phyloP scores from a whole-genome alignment of 495 filamentous ascomycete genomes.

The Trichoderma reesei region DNA sequence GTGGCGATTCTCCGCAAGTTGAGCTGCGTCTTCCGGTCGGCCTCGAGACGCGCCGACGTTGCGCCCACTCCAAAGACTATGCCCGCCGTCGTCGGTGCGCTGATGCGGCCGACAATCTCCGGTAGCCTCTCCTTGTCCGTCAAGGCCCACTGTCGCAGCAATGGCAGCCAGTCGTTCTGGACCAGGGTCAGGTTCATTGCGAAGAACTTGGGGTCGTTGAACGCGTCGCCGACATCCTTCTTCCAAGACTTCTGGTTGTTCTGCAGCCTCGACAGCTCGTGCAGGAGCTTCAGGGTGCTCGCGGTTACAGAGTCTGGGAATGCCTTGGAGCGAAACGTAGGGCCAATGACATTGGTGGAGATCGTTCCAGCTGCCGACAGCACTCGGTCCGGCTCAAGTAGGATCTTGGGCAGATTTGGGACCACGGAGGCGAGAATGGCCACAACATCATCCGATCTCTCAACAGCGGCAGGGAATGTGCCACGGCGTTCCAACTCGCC shows the following conservation, averaged over 20 bases:
- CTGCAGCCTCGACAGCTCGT: conserved; percentile 64
- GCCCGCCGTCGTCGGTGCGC: conserved; percentile 83
- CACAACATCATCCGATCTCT: conserved; percentile 64
- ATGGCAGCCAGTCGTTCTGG: conserved; percentile 65
- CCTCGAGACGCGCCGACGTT: conserved; percentile 84
- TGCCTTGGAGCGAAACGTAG: conserved; percentile 70
- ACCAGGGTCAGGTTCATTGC: conserved; percentile 52
- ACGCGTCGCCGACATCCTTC: conserved; percentile 83
- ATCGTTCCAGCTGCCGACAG: conserved; percentile 66
- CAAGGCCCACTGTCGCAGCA: conserved; percentile 73
- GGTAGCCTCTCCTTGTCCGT: conserved; percentile 80
- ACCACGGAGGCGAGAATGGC: conserved; percentile 69
- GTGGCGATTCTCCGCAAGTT: conserved; percentile 77
- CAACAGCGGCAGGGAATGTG: conserved; percentile 22
- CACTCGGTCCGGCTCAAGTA: conserved; percentile 79
- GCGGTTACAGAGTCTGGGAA: conserved; percentile 82
- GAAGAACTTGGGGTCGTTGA: conserved; percentile 85
- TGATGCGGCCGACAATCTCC: conserved; percentile 68
- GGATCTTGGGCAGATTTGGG: conserved; percentile 72
- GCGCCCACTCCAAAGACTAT: conserved; percentile 98
- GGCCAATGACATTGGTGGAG: conserved; percentile 72
- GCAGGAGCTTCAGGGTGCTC: conserved; percentile 60
- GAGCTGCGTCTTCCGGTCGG: conserved; percentile 85
- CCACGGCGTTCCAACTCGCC: conserved; percentile 17
- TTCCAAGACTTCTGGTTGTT: conserved; percentile 84